Conservation (phyloP, 331 rosid genomes). For the Acacia concinna region DNA sequence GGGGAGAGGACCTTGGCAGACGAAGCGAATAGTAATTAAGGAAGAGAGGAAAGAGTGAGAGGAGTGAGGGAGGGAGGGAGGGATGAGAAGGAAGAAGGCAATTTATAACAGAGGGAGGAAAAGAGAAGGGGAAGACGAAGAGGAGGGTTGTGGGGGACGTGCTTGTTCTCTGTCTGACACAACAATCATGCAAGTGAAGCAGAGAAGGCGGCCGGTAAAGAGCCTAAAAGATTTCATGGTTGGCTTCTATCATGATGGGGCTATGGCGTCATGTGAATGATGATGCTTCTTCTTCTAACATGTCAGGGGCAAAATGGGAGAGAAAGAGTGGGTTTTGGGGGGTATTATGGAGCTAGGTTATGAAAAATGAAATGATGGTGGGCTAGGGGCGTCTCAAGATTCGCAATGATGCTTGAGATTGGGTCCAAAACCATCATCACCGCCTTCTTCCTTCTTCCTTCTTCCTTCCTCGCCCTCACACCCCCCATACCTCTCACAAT, state of each 20-base stretch:
- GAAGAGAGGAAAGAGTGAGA: conserved; percentile 18
- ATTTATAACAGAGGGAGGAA: conserved; percentile 58
- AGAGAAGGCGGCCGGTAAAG: conserved; percentile 92
- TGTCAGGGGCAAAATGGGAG: conserved; percentile 35
- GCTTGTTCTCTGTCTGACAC: conserved; percentile 78
- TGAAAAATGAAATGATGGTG: conserved; percentile 88
- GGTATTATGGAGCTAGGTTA: conserved; percentile 50
- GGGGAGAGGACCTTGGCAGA: conserved; percentile 37
- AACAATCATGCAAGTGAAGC: conserved; percentile 96
- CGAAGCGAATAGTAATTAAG: conserved; percentile 32
- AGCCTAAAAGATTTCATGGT: conserved; percentile 59
- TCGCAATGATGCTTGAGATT: conserved; percentile 98
- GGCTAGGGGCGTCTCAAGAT: conserved; percentile 95
- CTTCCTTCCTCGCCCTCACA: background rate
- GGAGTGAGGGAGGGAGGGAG: conserved; percentile 48
- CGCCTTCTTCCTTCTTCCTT: too few species aligned
- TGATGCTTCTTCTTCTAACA: conserved; percentile 32
- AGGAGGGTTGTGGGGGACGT: conserved; percentile 51
- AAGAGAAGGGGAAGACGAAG: background rate
- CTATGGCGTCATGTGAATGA: conserved; percentile 82
- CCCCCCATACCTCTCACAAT: conserved; percentile 31
- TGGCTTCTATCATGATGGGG: conserved; percentile 51
- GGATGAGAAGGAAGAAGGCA: conserved; percentile 41
- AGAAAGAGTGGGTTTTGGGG: conserved; percentile 31
- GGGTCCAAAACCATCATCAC: conserved; percentile 66